Base-by-base conservation (phyloP, 495 filamentous ascomycete genomes). In the Letharia columbiana region DNA sequence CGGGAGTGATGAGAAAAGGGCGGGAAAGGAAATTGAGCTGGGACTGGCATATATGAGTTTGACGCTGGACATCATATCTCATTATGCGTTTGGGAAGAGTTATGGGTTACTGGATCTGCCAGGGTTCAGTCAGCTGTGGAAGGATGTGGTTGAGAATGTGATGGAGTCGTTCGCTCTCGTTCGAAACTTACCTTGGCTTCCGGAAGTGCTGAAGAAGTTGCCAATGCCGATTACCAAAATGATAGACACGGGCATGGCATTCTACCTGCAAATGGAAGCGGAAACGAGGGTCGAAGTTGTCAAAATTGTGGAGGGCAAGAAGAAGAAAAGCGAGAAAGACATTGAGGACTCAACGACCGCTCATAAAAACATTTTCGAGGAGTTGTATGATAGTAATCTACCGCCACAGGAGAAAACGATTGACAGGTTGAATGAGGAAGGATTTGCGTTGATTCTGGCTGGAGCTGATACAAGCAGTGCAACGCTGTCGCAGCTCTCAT, bases 401-500 rank as follows among this genome's bases (percentile, higher is more conserved):
- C 66, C 76, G 17, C 52, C 68, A 20, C 67, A 69, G 42, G 73
- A 69, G 65, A 58, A 67, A 45, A 63, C 52, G 8, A 41, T 67
- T 33, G 57, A 62, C 28, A 71, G 81, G 7, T 66, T 83, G 40
- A 66, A 68, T 3, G 72, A 79, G 23, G 81, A 85, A 66, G 80
- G 79, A 4, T 72, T 76, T 41, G 66, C 73, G 0, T 65, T 84
- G 13, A 71, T 83, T 20, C 72, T 71, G 8, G 83, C 81, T 7
- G 83, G 83, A 5, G 75, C 74, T 39, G 76, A 78, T 45, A 83
- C 79, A 6, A 81, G 78, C 0, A 76, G 74, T 8, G 76, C 74
- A 61, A 75, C 78, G 9, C 47, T 80, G 52, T 64, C 73, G 10
- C 67, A 71, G 18, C 71, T 77, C 17, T 71, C 75, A 20, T 83